These are phyloP conservation scores for Odonthalia washingtoniensis DNA, from an alignment of 31 red algal species.

Conservation along the genomic window DNA sequence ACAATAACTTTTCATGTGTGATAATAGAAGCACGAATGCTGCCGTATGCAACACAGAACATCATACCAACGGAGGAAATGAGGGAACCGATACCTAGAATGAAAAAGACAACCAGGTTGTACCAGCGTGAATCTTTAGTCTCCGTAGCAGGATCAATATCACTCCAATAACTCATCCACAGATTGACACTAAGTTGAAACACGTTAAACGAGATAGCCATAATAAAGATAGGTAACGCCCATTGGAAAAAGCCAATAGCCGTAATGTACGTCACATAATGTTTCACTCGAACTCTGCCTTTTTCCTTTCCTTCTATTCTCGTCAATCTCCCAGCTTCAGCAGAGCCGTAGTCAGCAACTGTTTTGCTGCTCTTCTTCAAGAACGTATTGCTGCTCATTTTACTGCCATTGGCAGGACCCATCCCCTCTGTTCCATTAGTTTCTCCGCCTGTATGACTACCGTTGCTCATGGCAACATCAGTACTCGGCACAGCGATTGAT, in stretches of 20 bases:
- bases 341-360: conserved; percentile 33
- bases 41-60: conserved; percentile 66
- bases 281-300: conserved; percentile 63
- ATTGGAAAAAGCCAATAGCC: conserved; percentile 58
- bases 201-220: conserved; percentile 46
- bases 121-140: background rate
- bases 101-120: conserved; percentile 57
- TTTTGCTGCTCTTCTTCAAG: background rate
- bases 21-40: conserved; percentile 78
- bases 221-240: conserved; percentile 40
- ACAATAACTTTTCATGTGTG: conserved; percentile 79
- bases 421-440: background rate
- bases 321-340: conserved; percentile 66
- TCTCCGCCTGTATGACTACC: background rate
- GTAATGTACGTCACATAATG: conserved; percentile 74
- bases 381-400: background rate
- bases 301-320: conserved; percentile 58
- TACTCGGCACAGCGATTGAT: background rate
- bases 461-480: conserved; percentile 20
- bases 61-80: conserved; percentile 20
- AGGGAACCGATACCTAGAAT: conserved; percentile 56
- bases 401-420: background rate
- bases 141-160: conserved; percentile 35
- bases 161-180: conserved; percentile 78
- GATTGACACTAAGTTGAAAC: conserved; percentile 55